phyloP scores from a whole-genome alignment of 2,329 filamentous ascomycete genomes.

The Cordyceps cateniannulata region DNA sequence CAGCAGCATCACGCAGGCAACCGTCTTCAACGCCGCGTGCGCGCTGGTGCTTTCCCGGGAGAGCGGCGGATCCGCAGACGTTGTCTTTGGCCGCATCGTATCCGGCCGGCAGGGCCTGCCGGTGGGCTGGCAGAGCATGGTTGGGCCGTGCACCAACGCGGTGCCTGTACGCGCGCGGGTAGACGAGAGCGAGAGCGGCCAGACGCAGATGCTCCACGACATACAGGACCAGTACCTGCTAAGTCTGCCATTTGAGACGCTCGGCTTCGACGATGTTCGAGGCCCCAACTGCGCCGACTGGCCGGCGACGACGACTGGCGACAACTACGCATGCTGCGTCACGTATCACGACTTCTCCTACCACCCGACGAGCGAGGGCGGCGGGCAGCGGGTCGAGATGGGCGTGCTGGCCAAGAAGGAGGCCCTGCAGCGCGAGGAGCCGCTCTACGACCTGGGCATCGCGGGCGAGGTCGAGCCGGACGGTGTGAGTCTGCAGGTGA shows the following conservation, averaged over 20 bases:
- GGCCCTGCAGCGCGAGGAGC: not conserved
- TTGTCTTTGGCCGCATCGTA: slow-evolving; percentile 18
- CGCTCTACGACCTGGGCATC: not conserved
- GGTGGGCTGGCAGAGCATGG: slow-evolving; percentile 13
- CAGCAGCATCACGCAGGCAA: slow-evolving; percentile 13
- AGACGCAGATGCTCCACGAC: not conserved
- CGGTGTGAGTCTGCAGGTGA: not conserved
- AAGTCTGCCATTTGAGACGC: not conserved
- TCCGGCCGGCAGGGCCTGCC: slow-evolving; percentile 17
- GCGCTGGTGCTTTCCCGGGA: slow-evolving; percentile 6
- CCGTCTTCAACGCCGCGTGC: slow-evolving; percentile 14
- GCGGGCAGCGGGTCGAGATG: not conserved
- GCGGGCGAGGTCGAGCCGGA: slow-evolving; percentile 3
- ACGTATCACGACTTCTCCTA: not conserved
- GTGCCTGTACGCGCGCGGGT: not conserved
- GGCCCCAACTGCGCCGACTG: not conserved
- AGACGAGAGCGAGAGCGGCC: not conserved
- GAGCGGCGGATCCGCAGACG: not conserved
- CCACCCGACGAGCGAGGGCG: not conserved
- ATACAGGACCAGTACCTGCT: not conserved
- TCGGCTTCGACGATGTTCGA: not conserved
- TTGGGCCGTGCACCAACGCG: slow-evolving; percentile 13
- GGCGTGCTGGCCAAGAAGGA: not conserved
- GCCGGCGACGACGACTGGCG: not conserved
- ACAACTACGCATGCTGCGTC: not conserved